phyloP scores from a whole-genome alignment of 2,329 filamentous ascomycete species.

The Dactylellina drechsleri region DNA sequence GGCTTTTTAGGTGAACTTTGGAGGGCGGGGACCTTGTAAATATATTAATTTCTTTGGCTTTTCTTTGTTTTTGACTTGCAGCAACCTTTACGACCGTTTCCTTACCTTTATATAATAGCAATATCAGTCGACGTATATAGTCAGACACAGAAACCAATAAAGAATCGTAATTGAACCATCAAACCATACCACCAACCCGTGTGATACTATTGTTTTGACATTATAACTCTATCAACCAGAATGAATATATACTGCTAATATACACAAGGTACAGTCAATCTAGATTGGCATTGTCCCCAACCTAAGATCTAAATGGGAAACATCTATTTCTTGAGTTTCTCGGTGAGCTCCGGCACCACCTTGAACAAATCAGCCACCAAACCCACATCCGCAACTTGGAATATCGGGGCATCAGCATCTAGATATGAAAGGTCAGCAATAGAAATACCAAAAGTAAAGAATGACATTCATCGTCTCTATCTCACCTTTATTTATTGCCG shows the following conservation, averaged over 20 bases:
- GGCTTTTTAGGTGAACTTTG: constrained; percentile 3
- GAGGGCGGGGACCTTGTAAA: constrained; percentile 11
- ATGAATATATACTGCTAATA: constrained; percentile 38
- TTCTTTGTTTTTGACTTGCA: constrained; percentile 10
- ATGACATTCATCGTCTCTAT: neutral
- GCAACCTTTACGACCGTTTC: constrained; percentile 43
- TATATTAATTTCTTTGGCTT: constrained; percentile 39
- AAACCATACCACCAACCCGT: constrained; percentile 6
- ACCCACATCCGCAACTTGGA: constrained; percentile 96
- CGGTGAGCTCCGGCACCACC: constrained; percentile 86
- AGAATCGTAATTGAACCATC: constrained; percentile 41
- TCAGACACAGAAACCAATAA: constrained; percentile 26
- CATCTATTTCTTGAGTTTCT: constrained; percentile 79
- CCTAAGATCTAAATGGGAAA: neutral
- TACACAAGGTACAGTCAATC: constrained; percentile 34
- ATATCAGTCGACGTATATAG: constrained; percentile 21
- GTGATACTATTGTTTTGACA: neutral
- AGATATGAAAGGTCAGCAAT: neutral
- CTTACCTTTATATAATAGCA: constrained; percentile 30
- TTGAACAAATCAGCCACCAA: constrained; percentile 89
- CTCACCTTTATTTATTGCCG: constrained; percentile 86
- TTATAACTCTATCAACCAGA: neutral
- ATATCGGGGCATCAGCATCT: constrained; percentile 94
- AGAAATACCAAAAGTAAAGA: too few relatives aligned
- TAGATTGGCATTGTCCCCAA: neutral